Percentiles rank a stretch among this genome's conserved stretches.
phyloP scores from a whole-genome alignment of 208 protist genomes.

The Herpetomonas tarakana region DNA sequence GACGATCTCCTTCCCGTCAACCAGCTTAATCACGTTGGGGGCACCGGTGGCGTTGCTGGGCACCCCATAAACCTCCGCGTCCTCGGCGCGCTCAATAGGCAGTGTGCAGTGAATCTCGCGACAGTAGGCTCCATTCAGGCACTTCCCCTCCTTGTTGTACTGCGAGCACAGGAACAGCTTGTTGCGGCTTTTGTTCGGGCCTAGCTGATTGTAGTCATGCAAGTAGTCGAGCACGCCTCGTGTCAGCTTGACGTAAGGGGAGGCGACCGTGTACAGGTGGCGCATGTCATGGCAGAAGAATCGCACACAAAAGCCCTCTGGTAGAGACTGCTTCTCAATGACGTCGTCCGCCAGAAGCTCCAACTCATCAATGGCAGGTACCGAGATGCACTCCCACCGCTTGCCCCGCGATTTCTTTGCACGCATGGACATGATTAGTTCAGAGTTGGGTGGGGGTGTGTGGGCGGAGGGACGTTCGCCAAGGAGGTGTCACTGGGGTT shows the following conservation, averaged over 20 bases:
- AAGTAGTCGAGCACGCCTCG: constrained; percentile 75
- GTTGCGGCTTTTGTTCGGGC: constrained; percentile 73
- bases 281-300: constrained; percentile 77
- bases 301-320: constrained; percentile 61
- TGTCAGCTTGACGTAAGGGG: constrained; percentile 47
- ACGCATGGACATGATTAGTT: constrained; percentile 15
- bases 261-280: constrained; percentile 63
- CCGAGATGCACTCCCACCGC: constrained; percentile 59
- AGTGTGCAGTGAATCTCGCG: constrained; percentile 75
- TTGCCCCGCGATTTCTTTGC: constrained; percentile 41
- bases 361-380: constrained; percentile 58
- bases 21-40: constrained; percentile 29
- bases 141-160: constrained; percentile 39
- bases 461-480: too few species aligned
- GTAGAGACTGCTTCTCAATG: constrained; percentile 29
- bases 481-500: too few species aligned
- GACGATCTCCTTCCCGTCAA: constrained; percentile 27
- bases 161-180: constrained; percentile 68
- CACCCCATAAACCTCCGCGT: constrained; percentile 46
- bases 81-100: constrained; percentile 39
- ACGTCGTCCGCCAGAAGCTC: constrained; percentile 32
- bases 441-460: too few species aligned
- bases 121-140: constrained; percentile 59
- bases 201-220: constrained; percentile 73
- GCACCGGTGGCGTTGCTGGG: constrained; percentile 72